Conservation (phyloP, 176 grass and related monocot species). For the Ensete glaucum region DNA sequence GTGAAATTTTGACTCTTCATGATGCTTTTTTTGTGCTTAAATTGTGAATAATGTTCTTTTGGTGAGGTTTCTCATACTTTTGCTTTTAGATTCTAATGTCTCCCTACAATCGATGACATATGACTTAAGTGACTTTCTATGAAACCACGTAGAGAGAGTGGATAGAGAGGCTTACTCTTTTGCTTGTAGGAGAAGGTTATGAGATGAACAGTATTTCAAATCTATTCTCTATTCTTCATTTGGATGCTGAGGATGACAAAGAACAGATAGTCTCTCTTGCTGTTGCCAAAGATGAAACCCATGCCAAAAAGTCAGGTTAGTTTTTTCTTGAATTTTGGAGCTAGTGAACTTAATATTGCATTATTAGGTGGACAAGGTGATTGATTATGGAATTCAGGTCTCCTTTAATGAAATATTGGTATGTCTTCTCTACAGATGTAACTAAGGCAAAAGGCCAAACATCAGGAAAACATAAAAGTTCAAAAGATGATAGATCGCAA, state of each 20-base stretch:
- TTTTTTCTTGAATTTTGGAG: neutral
- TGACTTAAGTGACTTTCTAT: neutral
- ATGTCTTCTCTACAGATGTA: neutral
- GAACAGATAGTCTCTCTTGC: conserved; percentile 13
- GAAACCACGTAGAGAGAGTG: neutral
- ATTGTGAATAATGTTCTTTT: neutral
- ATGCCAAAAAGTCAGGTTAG: conserved; percentile 22
- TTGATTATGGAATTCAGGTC: neutral
- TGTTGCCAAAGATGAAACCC: conserved; percentile 6
- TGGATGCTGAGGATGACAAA: conserved; percentile 29
- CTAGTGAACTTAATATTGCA: neutral
- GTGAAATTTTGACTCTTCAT: neutral
- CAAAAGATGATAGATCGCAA: conserved; percentile 7
- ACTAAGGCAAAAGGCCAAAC: conserved; percentile 13
- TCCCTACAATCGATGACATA: neutral
- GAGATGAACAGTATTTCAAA: conserved; percentile 37
- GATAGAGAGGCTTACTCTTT: neutral
- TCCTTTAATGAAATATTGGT: neutral
- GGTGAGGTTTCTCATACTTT: neutral
- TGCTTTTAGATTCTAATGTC: neutral
- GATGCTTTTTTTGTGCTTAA: neutral
- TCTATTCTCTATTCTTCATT: conserved; percentile 34
- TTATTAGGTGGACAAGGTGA: neutral
- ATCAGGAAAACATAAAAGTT: neutral
- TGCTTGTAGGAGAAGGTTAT: neutral